Evolutionary conservation across 148 eudicot genomes (phyloP), one percentile per base, ranked within the genome.

Genomic region (Heliamphora exappendiculata): DNA sequence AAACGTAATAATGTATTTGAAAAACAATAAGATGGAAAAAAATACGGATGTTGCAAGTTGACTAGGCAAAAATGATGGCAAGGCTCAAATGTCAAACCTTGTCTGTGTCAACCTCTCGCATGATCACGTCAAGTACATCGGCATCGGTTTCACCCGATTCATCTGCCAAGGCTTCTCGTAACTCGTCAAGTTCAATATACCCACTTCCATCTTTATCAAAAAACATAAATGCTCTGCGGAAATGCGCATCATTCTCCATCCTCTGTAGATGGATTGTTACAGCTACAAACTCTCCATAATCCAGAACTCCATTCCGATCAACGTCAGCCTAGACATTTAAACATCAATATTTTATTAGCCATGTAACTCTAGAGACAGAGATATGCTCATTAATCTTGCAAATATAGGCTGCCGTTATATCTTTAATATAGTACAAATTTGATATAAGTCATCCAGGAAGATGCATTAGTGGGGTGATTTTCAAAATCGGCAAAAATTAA

Each of bases 251-350:
- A 24, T 94, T 92, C 86, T 94, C 98, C 95, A 94, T 89, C 80
- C 88, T 92, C 82, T 94, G 98, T 37, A 94, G 85, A 82, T 94
- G 98, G 73, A 94, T 94, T 20, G 97, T 94, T 59, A 94, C 98
- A 1, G 98, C 98, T 39, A 94, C 98, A 86, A 94, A 94, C 85
- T 94, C 98, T 41, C 98, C 97, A 44, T 94, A 94, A 82, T 94
- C 97, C 70, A 94, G 79, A 36, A 90, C 85, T 71, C 98, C 98
- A 57, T 92, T 94, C 58, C 96, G 93, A 80, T 92, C 98, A 71
- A 89, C 93, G 84, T 94, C 98, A 76, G 98, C 98, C 98, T 94
- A 74, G 75, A 22, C 70, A 78, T 53, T 64, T n/a, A 73, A 28
- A 24, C 26, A 71, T 19, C 60, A 71, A 53, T 20, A 53, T 53